phyloP scores from a whole-genome alignment of 371 early-diverging fungal genomes.

The Actinomucor elegans region DNA sequence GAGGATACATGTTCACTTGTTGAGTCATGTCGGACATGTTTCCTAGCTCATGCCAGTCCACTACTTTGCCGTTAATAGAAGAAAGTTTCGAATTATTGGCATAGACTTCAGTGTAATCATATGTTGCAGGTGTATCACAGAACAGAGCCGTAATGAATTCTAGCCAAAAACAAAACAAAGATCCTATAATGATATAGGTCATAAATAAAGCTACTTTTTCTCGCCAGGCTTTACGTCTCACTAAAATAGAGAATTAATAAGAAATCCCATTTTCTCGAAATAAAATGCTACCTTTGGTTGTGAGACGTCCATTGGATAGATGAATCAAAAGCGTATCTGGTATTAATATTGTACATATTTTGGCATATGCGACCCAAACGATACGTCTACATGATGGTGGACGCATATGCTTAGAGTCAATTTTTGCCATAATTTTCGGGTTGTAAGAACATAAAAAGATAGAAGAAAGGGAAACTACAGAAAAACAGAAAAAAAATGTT shows the following conservation, averaged over 20 bases:
- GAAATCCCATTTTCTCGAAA: neutral
- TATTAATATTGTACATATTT: slow-evolving; percentile 19
- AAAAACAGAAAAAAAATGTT: neutral
- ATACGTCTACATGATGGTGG: slow-evolving; percentile 24
- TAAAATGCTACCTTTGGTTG: slow-evolving; percentile 26
- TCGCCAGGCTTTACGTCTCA: slow-evolving; percentile 44
- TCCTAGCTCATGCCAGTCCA: slow-evolving; percentile 33
- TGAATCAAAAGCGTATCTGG: slow-evolving; percentile 16
- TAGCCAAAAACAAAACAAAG: slow-evolving; percentile 41
- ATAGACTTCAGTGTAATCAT: slow-evolving; percentile 23
- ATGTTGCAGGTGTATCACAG: slow-evolving; percentile 36
- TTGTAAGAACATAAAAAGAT: neutral
- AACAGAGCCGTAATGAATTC: slow-evolving; percentile 43
- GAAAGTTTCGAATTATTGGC: slow-evolving; percentile 24
- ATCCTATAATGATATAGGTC: slow-evolving; percentile 20
- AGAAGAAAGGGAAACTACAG: neutral
- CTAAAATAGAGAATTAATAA: slow-evolving; percentile 13
- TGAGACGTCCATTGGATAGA: slow-evolving; percentile 21
- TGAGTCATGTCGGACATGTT: slow-evolving; percentile 22
- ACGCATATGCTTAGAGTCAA: slow-evolving; percentile 19
- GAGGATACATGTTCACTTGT: slow-evolving; percentile 30
- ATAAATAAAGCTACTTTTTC: slow-evolving; percentile 45
- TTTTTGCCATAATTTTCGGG: slow-evolving; percentile 6
- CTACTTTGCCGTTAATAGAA: slow-evolving; percentile 37
- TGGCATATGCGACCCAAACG: slow-evolving; percentile 27